Conservation (phyloP, 73 alveolate genomes). For the Paramecium tetraurelia region DNA sequence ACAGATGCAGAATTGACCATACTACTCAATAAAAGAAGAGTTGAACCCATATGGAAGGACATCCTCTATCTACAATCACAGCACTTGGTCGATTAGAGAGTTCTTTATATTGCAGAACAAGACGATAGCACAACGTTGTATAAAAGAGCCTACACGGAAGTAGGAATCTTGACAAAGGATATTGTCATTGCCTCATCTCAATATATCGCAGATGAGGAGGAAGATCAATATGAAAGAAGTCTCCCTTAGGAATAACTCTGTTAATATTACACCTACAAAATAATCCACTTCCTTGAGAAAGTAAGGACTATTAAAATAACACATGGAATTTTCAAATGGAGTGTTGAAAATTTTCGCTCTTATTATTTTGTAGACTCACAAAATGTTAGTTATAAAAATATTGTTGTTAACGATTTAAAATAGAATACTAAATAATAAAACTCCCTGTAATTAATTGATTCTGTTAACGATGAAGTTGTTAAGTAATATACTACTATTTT, state of each 20-base stretch:
- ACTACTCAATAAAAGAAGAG: background rate
- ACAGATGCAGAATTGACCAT: background rate
- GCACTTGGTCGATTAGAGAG: background rate
- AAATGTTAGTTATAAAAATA: background rate
- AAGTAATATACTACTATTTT: background rate
- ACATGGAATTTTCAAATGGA: slow-evolving; percentile 19
- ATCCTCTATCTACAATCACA: background rate
- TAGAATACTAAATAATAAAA: background rate
- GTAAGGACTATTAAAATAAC: background rate
- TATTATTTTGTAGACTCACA: background rate
- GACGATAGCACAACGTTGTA: background rate
- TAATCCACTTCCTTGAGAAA: background rate
- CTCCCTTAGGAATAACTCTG: background rate
- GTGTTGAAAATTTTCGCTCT: background rate
- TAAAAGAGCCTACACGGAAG: slow-evolving; percentile 6
- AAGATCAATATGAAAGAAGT: background rate
- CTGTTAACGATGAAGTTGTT: background rate
- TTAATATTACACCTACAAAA: background rate
- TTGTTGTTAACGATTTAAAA: background rate
- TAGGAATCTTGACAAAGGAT: background rate
- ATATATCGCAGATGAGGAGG: background rate
- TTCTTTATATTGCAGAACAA: background rate
- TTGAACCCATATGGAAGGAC: background rate
- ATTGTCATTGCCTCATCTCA: slow-evolving; percentile 10
- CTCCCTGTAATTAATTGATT: background rate